Percentiles rank a stretch among this genome's conserved stretches.
These are phyloP conservation scores for Suillus clintonianus DNA, from an alignment of 768 basidiomycete species.

Conservation along the genomic window DNA sequence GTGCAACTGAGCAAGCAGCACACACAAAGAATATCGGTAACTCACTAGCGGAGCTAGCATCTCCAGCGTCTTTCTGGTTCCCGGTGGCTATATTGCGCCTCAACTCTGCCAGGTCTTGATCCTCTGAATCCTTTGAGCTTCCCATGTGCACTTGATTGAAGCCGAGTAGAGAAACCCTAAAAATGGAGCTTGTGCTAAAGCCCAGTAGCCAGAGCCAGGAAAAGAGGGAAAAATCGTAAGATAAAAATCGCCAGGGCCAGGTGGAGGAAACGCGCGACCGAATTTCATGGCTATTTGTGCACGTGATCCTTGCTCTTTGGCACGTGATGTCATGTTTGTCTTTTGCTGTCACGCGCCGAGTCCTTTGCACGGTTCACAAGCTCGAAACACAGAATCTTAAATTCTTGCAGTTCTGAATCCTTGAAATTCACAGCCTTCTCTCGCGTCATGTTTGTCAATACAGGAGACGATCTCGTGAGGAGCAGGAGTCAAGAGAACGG, in stretches of 20 bases:
- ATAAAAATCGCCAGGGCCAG: neutral
- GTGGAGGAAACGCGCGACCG: neutral
- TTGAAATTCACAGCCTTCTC: neutral
- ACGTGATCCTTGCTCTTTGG: neutral
- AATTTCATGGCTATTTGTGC: neutral
- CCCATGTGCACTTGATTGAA: conserved; percentile 6
- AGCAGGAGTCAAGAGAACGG: too few species aligned
- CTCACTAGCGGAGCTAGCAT: conserved; percentile 27
- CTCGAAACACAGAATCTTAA: too few species aligned
- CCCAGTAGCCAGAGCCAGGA: neutral
- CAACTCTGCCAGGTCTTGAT: conserved; percentile 52
- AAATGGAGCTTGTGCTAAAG: neutral
- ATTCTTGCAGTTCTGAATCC: neutral
- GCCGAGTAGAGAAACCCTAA: neutral
- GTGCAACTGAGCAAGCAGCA: neutral
- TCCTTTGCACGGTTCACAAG: too few species aligned
- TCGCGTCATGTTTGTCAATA: neutral
- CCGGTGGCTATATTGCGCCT: conserved; percentile 53
- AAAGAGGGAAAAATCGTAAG: neutral
- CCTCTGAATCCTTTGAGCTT: conserved; percentile 20
- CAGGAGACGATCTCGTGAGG: neutral
- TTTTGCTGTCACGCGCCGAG: too few species aligned
- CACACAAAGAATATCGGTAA: neutral
- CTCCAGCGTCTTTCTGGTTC: conserved; percentile 20
- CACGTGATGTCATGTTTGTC: neutral